Evolutionary conservation across 208 protist species (phyloP), one percentile per base, ranked within the genome.

Genomic region (Leishmania aethiopica): DNA sequence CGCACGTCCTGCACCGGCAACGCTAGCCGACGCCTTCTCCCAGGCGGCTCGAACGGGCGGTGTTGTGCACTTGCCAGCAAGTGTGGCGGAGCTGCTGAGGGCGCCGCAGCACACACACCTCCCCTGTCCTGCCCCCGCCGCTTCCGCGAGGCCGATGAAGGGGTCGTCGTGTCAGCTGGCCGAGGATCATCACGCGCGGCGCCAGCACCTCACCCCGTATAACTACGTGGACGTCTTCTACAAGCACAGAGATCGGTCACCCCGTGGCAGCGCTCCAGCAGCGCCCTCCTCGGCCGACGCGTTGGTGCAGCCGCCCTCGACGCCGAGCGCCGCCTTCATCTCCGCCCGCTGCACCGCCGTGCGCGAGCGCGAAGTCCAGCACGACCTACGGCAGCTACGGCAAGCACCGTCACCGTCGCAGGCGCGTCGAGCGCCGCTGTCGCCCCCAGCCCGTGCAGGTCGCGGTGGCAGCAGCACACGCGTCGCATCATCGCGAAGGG

Each of bases 51-150:
- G 82, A 69, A 51, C 42, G 47, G 84, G 79, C 22, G 78, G 72
- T 7, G 87, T 90, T 0, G 79, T 90, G 60, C 80, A 79, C 10
- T 51, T 90, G 37, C 87, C 87, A 28, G 67, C 80, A 17, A 83
- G 78, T 2, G 64, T 86, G 66, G 55, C 74, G 17, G 80, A 82
- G 60, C 81, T 84, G 4, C 73, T 90, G 45, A 71, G 66, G 3
- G 84, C 81, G 28, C 87, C 87, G 40, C 70, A 81, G 67, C 87
- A 88, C 79, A 49, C 70, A n/a, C 51, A 17, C 17, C 45, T 90
- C 45, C 42, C 77, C n/a, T n/a, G n/a, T 15, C 6, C 76, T 40
- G 1, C 69, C n/a, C 19, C 15, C 70, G 35, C 25, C 57, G 25
- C 47, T 7, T 42, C 49, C 47, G 75, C 45, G 35, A 35, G 32